Evolutionary conservation across 1,284 basidiomycete genomes (phyloP).

Genomic region (Austroboletus niveus): DNA sequence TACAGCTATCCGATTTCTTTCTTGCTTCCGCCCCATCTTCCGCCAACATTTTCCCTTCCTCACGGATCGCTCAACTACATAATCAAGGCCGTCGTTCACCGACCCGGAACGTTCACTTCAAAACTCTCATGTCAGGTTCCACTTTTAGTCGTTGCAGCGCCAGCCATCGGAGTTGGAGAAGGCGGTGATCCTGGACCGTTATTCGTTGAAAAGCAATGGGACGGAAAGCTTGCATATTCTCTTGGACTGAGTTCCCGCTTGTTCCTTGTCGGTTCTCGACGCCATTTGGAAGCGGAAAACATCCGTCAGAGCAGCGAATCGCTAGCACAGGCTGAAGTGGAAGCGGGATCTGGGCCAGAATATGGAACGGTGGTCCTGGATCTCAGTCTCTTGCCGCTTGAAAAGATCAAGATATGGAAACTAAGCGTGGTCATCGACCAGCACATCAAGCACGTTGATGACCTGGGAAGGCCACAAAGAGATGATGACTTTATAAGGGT

Average conservation of each 20-base stretch:
- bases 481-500: conserved; percentile 11
- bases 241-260: conserved; percentile 83
- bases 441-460: conserved; percentile 12
- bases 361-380: conserved; percentile 74
- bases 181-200: conserved; percentile 45
- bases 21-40: conserved; percentile 77
- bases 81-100: conserved; percentile 81
- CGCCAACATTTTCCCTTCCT: conserved; percentile 79
- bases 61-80: conserved; percentile 81
- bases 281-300: conserved; percentile 2
- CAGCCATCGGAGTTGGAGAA: conserved; percentile 49
- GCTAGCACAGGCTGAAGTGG: conserved; percentile 1
- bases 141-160: conserved; percentile 77
- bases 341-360: conserved; percentile 8
- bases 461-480: neutral
- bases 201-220: conserved; percentile 90
- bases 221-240: conserved; percentile 84
- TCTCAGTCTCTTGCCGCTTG: conserved; percentile 82
- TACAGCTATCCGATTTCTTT: conserved; percentile 97
- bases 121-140: conserved; percentile 76
- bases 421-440: conserved; percentile 78
- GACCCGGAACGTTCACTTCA: conserved; percentile 82
- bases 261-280: conserved; percentile 68
- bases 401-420: conserved; percentile 84
- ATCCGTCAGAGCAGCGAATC: neutral